Evolutionary conservation across 306 rosid species (phyloP), one percentile per base, ranked within the genome.

Genomic region (Malus asiatica): DNA sequence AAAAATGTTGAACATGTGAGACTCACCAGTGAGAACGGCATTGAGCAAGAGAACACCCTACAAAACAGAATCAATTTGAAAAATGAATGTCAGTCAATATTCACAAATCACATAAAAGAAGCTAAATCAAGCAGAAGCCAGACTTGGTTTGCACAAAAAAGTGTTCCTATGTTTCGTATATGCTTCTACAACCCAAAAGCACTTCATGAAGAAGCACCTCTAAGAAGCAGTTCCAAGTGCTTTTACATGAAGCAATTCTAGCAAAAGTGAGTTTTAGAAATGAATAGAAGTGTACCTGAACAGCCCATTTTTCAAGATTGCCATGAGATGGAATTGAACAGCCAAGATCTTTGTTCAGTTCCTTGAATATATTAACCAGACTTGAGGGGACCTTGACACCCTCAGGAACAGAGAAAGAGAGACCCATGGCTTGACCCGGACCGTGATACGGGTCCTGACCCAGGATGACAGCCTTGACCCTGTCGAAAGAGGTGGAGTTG

Each of bases 371-470:
- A 76, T 95, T 95, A 60, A 84, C 86, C 84, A 95, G 84, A 81
- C 99, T 95, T 4, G 99, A 82, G 27, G 99, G 97, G 16, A 90
- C 84, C 84, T 95, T 95, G 58, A 90, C 85, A 15, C 97, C 97
- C 71, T 87, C 87, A 0, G 99, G 99, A 7, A 95, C 99, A 22
- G 97, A 95, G 85, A 95, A 95, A 3, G 99, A 92, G 66, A 95
- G 97, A 44, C 99, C 99, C 99, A 90, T 95, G 33, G 99, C 99
- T 79, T 95, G 99, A 83, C 93, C 96, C 80, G 90, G 97, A 66
- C 97, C 97, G 75, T 95, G 99, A 89, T 95, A 95, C 68, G 97
- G 97, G 77, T 95, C 99, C 96, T 93, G 97, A 15, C 99, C 98
- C 70, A 95, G 95, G 76, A 92, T 89, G 1, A 92, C 97, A 79